phyloP scores from a whole-genome alignment of 2,329 filamentous ascomycete species.

The Lecanicillium sp. region DNA sequence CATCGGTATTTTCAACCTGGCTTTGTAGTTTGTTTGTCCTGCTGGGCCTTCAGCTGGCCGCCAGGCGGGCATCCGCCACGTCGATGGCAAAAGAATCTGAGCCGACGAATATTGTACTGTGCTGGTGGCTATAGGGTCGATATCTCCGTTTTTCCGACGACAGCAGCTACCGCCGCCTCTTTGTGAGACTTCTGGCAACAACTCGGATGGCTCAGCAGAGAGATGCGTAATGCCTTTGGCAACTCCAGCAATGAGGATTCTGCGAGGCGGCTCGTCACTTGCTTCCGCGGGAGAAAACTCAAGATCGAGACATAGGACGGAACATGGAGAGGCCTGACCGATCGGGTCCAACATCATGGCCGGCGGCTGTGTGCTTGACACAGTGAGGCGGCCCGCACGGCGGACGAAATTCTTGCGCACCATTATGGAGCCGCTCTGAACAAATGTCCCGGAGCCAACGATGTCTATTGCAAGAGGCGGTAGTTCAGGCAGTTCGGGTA shows the following conservation, averaged over 20 bases:
- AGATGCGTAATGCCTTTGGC: constrained; percentile 2
- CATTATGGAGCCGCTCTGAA: neutral
- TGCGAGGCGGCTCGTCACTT: neutral
- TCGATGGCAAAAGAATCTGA: neutral
- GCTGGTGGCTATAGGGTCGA: neutral
- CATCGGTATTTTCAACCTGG: constrained; percentile 1
- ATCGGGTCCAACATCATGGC: constrained; percentile 9
- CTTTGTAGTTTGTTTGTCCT: neutral
- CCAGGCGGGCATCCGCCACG: neutral
- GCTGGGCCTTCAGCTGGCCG: neutral
- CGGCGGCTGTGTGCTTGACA: constrained; percentile 1
- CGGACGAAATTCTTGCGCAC: neutral
- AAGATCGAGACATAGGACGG: neutral
- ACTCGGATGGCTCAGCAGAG: constrained; percentile 6
- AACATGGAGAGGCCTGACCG: constrained; percentile 3
- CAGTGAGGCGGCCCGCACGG: neutral
- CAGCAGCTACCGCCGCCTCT: neutral
- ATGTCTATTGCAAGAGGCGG: neutral
- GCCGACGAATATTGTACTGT: constrained; percentile 3
- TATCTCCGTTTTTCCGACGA: no score
- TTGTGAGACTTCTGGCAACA: neutral
- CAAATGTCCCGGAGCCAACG: neutral
- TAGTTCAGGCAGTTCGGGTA: constrained; percentile 3
- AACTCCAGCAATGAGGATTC: neutral
- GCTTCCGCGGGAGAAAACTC: neutral